These are phyloP conservation scores for Hypoxylon sp. DNA, from an alignment of 2,329 filamentous ascomycete species.

Conservation along the genomic window DNA sequence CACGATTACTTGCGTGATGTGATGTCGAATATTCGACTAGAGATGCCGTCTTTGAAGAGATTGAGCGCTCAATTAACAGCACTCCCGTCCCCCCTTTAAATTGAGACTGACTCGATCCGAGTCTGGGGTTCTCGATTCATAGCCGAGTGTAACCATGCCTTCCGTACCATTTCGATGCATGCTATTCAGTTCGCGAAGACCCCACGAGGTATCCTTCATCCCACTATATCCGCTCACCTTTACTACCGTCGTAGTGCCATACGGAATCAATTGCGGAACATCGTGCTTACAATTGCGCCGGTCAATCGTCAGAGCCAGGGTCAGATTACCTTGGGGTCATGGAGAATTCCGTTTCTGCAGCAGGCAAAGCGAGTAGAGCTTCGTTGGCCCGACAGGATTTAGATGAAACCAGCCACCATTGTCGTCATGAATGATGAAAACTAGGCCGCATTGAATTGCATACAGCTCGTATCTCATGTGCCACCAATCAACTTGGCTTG, in stretches of 20 bases:
- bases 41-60: slow-evolving; percentile 35
- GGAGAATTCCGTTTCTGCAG: slow-evolving; percentile 22
- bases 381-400: slow-evolving; percentile 24
- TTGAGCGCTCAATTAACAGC: slow-evolving; percentile 33
- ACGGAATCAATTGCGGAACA: slow-evolving; percentile 35
- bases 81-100: slow-evolving; percentile 22
- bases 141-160: slow-evolving; percentile 46
- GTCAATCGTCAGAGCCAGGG: slow-evolving; percentile 31
- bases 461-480: slow-evolving; percentile 27
- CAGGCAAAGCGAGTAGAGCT: slow-evolving; percentile 24
- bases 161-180: slow-evolving; percentile 33
- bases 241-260: slow-evolving; percentile 33
- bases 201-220: slow-evolving; percentile 41
- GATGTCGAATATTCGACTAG: slow-evolving; percentile 40
- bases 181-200: slow-evolving; percentile 34
- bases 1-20: slow-evolving; percentile 44
- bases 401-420: slow-evolving; percentile 36
- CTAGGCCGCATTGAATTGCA: slow-evolving; percentile 27
- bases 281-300: slow-evolving; percentile 32
- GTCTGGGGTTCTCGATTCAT: slow-evolving; percentile 38
- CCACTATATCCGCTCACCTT: slow-evolving; percentile 32
- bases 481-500: slow-evolving; percentile 30
- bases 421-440: slow-evolving; percentile 42
- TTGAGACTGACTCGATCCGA: slow-evolving; percentile 30
- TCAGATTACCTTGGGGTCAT: slow-evolving; percentile 29